Conservation (phyloP, 78 protist genomes). For the Dictyostelium intermedium region DNA sequence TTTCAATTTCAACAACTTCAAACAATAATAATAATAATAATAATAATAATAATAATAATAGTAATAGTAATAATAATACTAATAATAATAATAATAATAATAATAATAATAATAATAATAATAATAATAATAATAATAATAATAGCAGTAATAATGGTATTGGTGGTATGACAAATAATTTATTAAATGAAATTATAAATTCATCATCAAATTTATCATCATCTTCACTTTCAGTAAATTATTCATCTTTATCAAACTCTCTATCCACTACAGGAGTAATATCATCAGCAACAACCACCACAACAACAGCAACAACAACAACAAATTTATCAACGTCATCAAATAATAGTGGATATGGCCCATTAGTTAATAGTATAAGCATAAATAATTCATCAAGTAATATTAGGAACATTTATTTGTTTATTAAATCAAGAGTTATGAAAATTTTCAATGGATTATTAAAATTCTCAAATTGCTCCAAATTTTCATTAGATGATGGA, state of each 20-base stretch:
- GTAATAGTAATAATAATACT: neutral
- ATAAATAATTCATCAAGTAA: neutral
- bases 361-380: neutral
- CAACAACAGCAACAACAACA: too few species aligned
- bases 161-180: neutral
- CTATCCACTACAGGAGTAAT: neutral
- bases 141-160: neutral
- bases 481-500: slow-evolving; percentile 39
- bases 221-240: neutral
- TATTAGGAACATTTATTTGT: slow-evolving; percentile 48
- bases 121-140: neutral
- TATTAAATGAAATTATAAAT: neutral
- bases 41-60: neutral
- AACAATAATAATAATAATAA: neutral
- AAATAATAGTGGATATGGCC: neutral
- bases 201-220: slow-evolving; percentile 12
- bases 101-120: neutral
- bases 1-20: neutral
- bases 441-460: slow-evolving; percentile 6
- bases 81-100: neutral
- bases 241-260: neutral
- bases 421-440: slow-evolving; percentile 50
- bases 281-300: too few species aligned
- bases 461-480: slow-evolving; percentile 29
- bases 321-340: too few species aligned